Base-by-base conservation (phyloP, 2,329 filamentous ascomycete species). In the Hypoxylon rubiginosum region DNA sequence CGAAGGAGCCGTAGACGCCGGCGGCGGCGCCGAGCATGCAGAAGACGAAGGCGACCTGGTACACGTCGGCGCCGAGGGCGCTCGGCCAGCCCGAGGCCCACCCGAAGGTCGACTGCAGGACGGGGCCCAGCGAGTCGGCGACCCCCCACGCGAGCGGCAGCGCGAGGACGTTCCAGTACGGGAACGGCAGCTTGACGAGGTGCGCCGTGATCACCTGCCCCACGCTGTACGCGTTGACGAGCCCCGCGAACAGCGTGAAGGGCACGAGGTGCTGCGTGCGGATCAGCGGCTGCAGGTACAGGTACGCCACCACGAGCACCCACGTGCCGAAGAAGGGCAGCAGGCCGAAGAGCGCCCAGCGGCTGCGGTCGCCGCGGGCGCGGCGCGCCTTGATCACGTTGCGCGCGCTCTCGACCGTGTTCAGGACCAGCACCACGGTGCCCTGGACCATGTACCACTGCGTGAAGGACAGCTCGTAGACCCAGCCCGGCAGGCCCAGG, bases 171-270 rank as follows among this genome's bases (percentile, higher is more conserved):
- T 98, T 98, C 80, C 90, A 90, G 84, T 95, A 97, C 5, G 96
- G 96, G 82, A 97, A 99, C 11, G 87, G 86, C 45, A 92, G 87
- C 80, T 95, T 92, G 65, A 95, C 93, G 19, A 99, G 85, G 80
- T 99, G 96, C 0, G 94, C 94, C 46, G 93, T 93, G 80, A 98
- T 98, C 83, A 98, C 97, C 78, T 94, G 92, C 6, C 95, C 95
- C 62, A 98, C 95, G 55, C 92, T 92, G 83, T 97, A 98, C 66
- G 96, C 94, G 77, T 98, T 98, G 76, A 97, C 86, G 62, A 98
- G 83, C 59, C 94, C 94, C 45, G 92, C 91, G 77, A 96, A 97
- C 77, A 98, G 85, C 69, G 91, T 85, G 79, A 99, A 98, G 1
- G 96, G 94, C 17, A 99, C 88, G 8, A 97, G 85, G 77, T 98